phyloP scores from a whole-genome alignment of 257 asterid species.

The Nicotiana sylvestris region DNA sequence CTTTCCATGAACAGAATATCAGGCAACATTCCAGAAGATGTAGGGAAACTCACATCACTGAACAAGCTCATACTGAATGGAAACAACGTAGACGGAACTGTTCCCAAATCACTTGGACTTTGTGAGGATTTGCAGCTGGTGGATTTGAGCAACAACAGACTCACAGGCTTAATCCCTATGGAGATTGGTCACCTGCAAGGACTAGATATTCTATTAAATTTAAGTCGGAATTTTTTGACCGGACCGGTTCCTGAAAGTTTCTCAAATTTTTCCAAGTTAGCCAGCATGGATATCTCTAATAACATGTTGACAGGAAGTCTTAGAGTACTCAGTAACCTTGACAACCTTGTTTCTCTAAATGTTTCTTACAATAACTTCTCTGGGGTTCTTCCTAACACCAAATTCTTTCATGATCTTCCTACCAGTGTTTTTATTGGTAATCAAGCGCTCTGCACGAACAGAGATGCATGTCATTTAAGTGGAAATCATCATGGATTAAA shows the following conservation, averaged over 20 bases:
- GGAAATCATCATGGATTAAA: conserved; percentile 29
- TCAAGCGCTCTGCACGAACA: conserved; percentile 41
- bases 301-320: conserved; percentile 63
- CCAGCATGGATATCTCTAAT: conserved; percentile 67
- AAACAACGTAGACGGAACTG: conserved; percentile 39
- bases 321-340: conserved; percentile 40
- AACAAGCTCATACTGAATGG: conserved; percentile 57
- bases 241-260: conserved; percentile 61
- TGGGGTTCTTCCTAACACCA: conserved; percentile 50
- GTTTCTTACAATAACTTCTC: conserved; percentile 65
- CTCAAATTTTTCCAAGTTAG: conserved; percentile 58
- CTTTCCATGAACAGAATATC: conserved; percentile 54
- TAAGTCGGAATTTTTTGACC: conserved; percentile 45
- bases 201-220: conserved; percentile 56
- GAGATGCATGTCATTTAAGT: conserved; percentile 28
- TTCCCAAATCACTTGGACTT: conserved; percentile 53
- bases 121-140: conserved; percentile 61
- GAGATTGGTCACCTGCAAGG: conserved; percentile 53
- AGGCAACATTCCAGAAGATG: conserved; percentile 48
- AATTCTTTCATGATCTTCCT: conserved; percentile 55
- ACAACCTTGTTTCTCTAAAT: conserved; percentile 63
- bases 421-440: conserved; percentile 47
- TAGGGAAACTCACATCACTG: conserved; percentile 50
- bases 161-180: conserved; percentile 49
- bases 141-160: conserved; percentile 55